Percentiles rank a stretch among this genome's conserved stretches.
Evolutionary conservation across 2,329 filamentous ascomycete species (phyloP).

Genomic region (Alternaria ethzedia): DNA sequence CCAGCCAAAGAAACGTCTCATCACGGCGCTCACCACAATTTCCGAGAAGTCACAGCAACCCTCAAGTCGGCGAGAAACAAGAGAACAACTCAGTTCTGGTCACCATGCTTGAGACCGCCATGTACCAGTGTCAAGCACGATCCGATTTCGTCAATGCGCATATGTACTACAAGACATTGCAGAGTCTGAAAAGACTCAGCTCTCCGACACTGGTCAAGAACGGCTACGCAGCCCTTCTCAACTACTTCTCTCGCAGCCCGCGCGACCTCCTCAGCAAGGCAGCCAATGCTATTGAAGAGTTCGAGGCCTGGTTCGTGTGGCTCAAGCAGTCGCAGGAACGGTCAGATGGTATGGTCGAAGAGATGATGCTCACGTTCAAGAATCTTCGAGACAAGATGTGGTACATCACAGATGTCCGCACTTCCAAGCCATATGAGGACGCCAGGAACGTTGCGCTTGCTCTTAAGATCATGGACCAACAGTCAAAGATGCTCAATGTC

Average conservation of each 20-base stretch:
- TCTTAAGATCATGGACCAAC: conserved; percentile 84
- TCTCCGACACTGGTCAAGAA: conserved; percentile 68
- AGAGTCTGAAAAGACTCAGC: conserved; percentile 70
- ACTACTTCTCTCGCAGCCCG: conserved; percentile 76
- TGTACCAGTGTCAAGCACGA: conserved; percentile 75
- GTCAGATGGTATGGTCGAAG: conserved; percentile 74
- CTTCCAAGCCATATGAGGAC: conserved; percentile 86
- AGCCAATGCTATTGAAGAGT: conserved; percentile 75
- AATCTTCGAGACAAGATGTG: conserved; percentile 95
- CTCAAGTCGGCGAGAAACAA: conserved; percentile 37
- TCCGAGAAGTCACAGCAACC: conserved; percentile 51
- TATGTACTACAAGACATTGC: conserved; percentile 82
- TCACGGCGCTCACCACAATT: conserved; percentile 47
- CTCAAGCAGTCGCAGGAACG: conserved; percentile 82
- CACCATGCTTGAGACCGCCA: conserved; percentile 77
- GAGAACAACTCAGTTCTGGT: conserved; percentile 63
- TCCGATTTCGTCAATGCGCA: conserved; percentile 86
- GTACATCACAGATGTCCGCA: conserved; percentile 93
- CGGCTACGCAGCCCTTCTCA: conserved; percentile 73
- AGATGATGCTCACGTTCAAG: conserved; percentile 75
- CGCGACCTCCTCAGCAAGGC: conserved; percentile 73
- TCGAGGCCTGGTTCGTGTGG: conserved; percentile 82
- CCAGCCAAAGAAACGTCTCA: conserved; percentile 44
- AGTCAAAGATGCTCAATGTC: conserved; percentile 50
- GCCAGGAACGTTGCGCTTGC: conserved; percentile 85